Evolutionary conservation across 2,329 filamentous ascomycete species (phyloP), one percentile per base, ranked within the genome.

Genomic region (Talaromyces sp.): DNA sequence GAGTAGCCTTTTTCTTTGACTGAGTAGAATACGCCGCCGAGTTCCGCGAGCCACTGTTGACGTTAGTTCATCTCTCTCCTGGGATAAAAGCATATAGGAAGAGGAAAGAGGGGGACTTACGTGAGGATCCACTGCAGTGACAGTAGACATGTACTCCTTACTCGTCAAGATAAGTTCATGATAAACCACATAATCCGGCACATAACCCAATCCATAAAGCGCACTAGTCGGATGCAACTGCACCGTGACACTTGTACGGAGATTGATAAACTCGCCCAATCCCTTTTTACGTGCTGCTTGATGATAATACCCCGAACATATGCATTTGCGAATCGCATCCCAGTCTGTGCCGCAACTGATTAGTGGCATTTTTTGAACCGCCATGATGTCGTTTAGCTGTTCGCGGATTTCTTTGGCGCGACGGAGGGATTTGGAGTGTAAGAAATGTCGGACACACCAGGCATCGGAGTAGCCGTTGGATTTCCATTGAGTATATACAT

Each of bases 1-100:
- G 89, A 96, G 70, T 96, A 99, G 1, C 93, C 94, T 75, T 99
- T 99, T 75, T 97, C 93, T 76, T 96, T 97, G 69, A 99, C 84
- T 1, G 89, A 94, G 74, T 97, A 99, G 73, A 99, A 99, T 0
- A 99, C 94, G 1, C 92, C 94, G 35, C 95, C 94, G 5, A 99
- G 80, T 70, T 99, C 94, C 6, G 94, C 94, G 40, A 99, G 84
- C 94, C 94, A 99, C 74, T 77, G 21, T 25, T n/a, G 3, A 11
- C 7, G 11, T 52, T 52, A 52, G 35, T 7, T 36, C 21, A 7
- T 36, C 5, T 9, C 1, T 19, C n/a, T 13, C 3, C 17, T 6
- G 3, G 10, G 13, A 46, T 8, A 15, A 5, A 22, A 28, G n/a
- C n/a, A n/a, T n/a, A n/a, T n/a, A n/a, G n/a, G n/a, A n/a, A n/a